Base-by-base conservation (phyloP, 768 basidiomycete species). In the Arthromyces matolae region DNA sequence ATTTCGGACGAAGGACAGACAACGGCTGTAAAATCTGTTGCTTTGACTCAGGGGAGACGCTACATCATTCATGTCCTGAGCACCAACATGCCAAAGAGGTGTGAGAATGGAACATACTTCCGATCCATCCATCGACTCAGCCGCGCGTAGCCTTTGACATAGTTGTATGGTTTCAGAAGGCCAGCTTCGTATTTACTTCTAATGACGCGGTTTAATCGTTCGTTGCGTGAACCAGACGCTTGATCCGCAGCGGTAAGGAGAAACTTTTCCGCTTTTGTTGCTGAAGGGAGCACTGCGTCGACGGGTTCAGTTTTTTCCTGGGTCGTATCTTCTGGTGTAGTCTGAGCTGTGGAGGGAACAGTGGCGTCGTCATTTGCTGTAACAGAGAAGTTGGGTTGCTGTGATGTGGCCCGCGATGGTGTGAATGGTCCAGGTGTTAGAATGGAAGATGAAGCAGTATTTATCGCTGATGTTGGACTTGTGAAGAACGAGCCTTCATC, bases 131-230 rank as follows among this genome's bases (percentile, higher is more conserved):
- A 97, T 47, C 89, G 78, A 45, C 85, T 89, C 53, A 97, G 67
- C 50, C 94, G 74, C 12, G 91, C 87, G 58, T 97, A 98, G 0
- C 95, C 95, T 60, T 93, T 93, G 41, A 93, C 92, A 56, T 97
- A 96, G 66, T 97, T 94, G 60, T 95, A 96, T 3, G 95, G 95
- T 60, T 91, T 93, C 54, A 97, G 69, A 34, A 98, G 65, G 0
- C 94, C 95, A 2, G 95, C 95, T 61, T 98, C 94, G 66, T 96
- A 97, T 68, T 97, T 98, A 60, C 89, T 92, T 55, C 88, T 80
- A 56, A 97, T 98, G 54, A 97, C 95, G 49, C 89, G 78, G 55
- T 86, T 89, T 42, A 98, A 68, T 1, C 94, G 82, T 56, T 95
- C 90, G 56, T 94, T 89, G 34, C 95, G 76, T 19, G 92, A 87